phyloP scores from a whole-genome alignment of 441 rosid species.

The Arabidopsis hybrid region DNA sequence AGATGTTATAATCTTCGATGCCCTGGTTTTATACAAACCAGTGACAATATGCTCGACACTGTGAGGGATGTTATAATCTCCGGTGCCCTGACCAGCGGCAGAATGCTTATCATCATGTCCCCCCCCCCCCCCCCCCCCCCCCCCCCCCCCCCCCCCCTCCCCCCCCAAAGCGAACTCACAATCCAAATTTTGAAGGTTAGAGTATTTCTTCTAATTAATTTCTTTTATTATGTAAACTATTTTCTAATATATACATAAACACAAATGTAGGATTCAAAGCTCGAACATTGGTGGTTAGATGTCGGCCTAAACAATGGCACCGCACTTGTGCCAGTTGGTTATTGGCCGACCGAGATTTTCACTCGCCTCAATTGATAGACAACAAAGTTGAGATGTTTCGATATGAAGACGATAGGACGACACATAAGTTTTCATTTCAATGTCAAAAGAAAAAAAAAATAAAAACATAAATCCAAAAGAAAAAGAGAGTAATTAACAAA shows the following conservation, averaged over 20 bases:
- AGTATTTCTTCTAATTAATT: too few species aligned
- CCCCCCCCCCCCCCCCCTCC: too few species aligned
- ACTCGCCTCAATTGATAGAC: neutral
- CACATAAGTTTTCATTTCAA: constrained; percentile 14
- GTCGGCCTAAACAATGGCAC: neutral
- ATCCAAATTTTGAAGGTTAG: neutral
- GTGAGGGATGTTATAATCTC: neutral
- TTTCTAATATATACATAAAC: neutral
- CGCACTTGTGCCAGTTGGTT: neutral
- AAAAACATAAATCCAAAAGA: neutral
- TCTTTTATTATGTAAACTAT: neutral
- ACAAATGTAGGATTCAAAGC: neutral
- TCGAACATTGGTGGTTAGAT: neutral
- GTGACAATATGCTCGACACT: too few species aligned
- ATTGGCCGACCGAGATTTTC: neutral
- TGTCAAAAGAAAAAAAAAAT: neutral
- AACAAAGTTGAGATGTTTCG: neutral
- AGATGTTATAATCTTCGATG: neutral
- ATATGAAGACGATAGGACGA: constrained; percentile 6
- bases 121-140: too few species aligned
- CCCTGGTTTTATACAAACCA: too few species aligned
- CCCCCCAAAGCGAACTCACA: neutral
- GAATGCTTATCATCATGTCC: too few species aligned
- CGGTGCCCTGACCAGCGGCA: neutral
- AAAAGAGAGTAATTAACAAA: neutral